Evolutionary conservation across 2,329 filamentous ascomycete genomes (phyloP), one percentile per base, ranked within the genome.

Genomic region (Endothia cerciana): DNA sequence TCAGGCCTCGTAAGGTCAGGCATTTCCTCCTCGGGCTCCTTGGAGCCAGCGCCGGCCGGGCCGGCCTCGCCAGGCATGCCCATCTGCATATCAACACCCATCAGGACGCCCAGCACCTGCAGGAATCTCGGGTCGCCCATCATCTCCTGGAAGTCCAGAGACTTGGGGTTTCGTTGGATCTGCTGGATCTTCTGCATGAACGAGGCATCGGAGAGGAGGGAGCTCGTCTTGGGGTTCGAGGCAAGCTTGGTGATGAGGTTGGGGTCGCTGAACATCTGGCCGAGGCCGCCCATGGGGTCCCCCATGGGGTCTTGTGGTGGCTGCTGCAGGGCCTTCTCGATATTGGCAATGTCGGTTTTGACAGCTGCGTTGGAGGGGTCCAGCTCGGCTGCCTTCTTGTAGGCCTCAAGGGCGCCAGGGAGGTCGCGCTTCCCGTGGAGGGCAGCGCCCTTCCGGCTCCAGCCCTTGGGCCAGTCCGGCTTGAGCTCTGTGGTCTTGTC

Each of bases 381-480:
- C 64, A 94, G 85, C 83, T 97, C 97, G 72, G 97, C 83, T n/a
- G 94, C 95, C 77, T 96, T 87, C 75, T 97, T 91, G 77, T 96
- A 99, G 28, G 96, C 93, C 74, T 97, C 93, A 69, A 90, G 87
- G 41, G 95, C 93, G 58, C 88, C 91, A 60, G 95, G 83, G 28
- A 98, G 85, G 76, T 99, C 93, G 61, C 94, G 92, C 67, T 89
- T 83, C 56, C 95, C 95, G 78, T 97, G 95, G 41, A 94, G 85
- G 64, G 95, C 95, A 69, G 93, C 90, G 71, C 94, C 95, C 79
- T 97, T 97, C 68, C 95, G 89, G 66, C 91, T 90, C 91, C 93
- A 97, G 71, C 95, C 95, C 82, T 98, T 98, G 67, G 93, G 89
- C 95, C 95, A 99, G 83, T 98, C 95, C 15, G 94, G 91, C 85